Conservation (phyloP, 2,329 filamentous ascomycete genomes). For the Aspergillus melleus region DNA sequence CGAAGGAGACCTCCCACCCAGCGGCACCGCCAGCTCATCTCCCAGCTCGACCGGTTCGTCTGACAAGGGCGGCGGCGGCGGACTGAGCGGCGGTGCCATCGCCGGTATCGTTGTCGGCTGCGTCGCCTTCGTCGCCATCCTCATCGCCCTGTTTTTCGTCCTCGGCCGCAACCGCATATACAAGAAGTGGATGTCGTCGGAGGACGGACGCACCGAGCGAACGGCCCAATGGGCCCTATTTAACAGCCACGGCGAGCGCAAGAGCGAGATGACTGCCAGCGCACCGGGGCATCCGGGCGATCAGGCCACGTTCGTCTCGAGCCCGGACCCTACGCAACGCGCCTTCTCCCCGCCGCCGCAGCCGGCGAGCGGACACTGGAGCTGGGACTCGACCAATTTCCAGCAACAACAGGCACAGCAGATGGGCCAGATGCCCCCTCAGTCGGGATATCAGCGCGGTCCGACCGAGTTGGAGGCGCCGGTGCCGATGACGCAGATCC, state of each 20-base stretch:
- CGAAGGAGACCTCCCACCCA: conserved; percentile 37
- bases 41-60: conserved; percentile 11
- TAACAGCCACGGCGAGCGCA: conserved; percentile 13
- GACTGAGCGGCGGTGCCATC: conserved; percentile 52
- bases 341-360: not conserved
- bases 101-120: conserved; percentile 60
- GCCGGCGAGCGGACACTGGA: not conserved
- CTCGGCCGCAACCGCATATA: conserved; percentile 39
- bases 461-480: conserved; percentile 3
- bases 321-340: conserved; percentile 3
- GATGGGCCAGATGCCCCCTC: not conserved
- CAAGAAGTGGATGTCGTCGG: conserved; percentile 34
- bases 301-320: conserved; percentile 1
- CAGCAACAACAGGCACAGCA: not conserved
- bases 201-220: conserved; percentile 33
- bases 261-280: conserved; percentile 11
- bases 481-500: not conserved
- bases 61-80: conserved; percentile 9
- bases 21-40: conserved; percentile 8
- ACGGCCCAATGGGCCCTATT: conserved; percentile 36
- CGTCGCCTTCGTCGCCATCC: conserved; percentile 47
- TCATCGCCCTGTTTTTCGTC: conserved; percentile 45
- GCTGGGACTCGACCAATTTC: conserved; percentile 3
- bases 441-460: not conserved
- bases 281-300: conserved; percentile 1